These are phyloP conservation scores for Hypomyces rosellus DNA, from an alignment of 2,329 filamentous ascomycete species.

Conservation along the genomic window DNA sequence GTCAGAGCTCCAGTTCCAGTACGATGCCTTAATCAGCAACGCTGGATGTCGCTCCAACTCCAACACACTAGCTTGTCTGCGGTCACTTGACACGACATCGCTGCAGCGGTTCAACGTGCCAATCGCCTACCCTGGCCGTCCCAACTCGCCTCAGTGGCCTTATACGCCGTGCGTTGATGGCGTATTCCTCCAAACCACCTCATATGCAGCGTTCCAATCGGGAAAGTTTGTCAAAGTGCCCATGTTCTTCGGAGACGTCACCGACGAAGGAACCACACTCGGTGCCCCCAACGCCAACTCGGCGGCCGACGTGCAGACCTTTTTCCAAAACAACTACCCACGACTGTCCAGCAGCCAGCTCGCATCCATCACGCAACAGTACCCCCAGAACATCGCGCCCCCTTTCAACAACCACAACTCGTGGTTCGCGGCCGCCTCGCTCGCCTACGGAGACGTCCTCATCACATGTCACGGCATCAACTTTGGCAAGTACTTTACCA, in stretches of 20 bases:
- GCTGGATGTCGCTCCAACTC: slow-evolving; percentile 17
- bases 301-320: not conserved
- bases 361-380: slow-evolving; percentile 6
- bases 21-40: slow-evolving; percentile 4
- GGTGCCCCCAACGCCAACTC: slow-evolving; percentile 8
- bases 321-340: slow-evolving; percentile 8
- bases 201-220: slow-evolving; percentile 41
- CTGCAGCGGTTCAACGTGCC: slow-evolving; percentile 38
- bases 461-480: slow-evolving; percentile 7
- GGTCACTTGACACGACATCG: slow-evolving; percentile 31
- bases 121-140: slow-evolving; percentile 24
- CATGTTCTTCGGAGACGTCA: slow-evolving; percentile 38
- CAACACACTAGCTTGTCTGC: slow-evolving; percentile 41
- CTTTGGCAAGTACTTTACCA: slow-evolving; percentile 9
- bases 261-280: slow-evolving; percentile 33
- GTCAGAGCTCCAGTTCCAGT: slow-evolving; percentile 9
- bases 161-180: slow-evolving; percentile 51
- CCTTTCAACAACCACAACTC: slow-evolving; percentile 3
- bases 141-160: slow-evolving; percentile 39
- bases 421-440: slow-evolving; percentile 8
- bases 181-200: slow-evolving; percentile 41
- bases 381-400: slow-evolving; percentile 6
- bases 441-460: slow-evolving; percentile 8
- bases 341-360: slow-evolving; percentile 1
- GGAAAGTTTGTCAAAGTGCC: slow-evolving; percentile 50